Conservation (phyloP, 345 rosid genomes). For the Bruguiera sexangula region DNA sequence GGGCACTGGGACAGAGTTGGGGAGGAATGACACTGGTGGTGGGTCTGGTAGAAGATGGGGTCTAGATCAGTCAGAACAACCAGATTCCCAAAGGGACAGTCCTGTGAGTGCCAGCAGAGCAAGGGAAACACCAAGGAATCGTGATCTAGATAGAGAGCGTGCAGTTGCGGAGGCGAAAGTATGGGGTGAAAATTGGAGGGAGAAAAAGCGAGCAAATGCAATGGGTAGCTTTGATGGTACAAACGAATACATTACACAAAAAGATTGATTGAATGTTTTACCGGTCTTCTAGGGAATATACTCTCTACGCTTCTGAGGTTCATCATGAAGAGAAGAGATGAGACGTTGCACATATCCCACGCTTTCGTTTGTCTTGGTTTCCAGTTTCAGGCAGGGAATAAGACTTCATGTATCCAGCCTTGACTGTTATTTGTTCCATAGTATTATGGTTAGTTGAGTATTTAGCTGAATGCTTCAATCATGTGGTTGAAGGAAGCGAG, state of each 20-base stretch:
- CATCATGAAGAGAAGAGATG: neutral
- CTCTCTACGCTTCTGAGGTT: constrained; percentile 22
- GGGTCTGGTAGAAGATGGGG: constrained; percentile 88
- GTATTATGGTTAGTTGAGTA: constrained; percentile 10
- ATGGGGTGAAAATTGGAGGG: constrained; percentile 99
- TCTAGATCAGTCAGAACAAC: constrained; percentile 54
- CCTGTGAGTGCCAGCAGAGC: constrained; percentile 59
- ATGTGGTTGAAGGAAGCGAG: constrained; percentile 29
- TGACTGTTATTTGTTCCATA: constrained; percentile 33
- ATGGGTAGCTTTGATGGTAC: constrained; percentile 74
- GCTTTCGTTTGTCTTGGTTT: constrained; percentile 23
- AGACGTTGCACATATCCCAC: constrained; percentile 27
- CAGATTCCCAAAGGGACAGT: constrained; percentile 68
- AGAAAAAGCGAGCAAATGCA: constrained; percentile 66
- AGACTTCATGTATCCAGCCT: constrained; percentile 32
- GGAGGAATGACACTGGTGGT: constrained; percentile 59
- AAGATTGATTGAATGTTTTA: neutral
- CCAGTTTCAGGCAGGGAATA: constrained; percentile 25
- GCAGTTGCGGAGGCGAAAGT: constrained; percentile 98
- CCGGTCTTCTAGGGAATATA: constrained; percentile 11
- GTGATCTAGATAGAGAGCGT: constrained; percentile 87
- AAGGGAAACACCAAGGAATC: constrained; percentile 72
- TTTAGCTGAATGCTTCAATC: constrained; percentile 17
- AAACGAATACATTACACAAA: constrained; percentile 41
- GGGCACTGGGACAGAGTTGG: constrained; percentile 50